Percentiles rank a stretch among this genome's conserved stretches.
These are phyloP conservation scores for Dactylellina parvicollis DNA, from an alignment of 2,329 filamentous ascomycete genomes.

Conservation along the genomic window DNA sequence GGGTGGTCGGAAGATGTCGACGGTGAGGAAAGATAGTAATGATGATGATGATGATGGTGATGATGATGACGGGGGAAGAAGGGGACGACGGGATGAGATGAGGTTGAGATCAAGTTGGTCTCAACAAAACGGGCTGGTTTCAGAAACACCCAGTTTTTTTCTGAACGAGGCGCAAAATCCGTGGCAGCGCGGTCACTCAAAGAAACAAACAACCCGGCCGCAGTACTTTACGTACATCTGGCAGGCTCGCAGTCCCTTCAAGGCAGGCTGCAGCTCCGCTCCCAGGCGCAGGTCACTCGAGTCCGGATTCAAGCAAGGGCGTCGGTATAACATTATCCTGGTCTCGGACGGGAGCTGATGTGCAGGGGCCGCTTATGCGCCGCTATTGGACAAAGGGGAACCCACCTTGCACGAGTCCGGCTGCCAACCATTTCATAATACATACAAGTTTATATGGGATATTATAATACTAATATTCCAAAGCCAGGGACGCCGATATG, in stretches of 20 bases:
- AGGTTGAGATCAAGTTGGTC: conserved; percentile 15
- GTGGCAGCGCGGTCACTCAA: background rate
- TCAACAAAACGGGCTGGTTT: conserved; percentile 2
- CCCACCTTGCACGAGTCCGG: too few species aligned
- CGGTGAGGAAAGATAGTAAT: background rate
- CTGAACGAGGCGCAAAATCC: background rate
- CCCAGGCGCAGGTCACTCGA: too few species aligned
- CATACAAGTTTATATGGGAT: too few species aligned
- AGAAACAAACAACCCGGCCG: background rate
- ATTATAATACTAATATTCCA: too few species aligned
- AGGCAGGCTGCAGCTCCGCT: too few species aligned
- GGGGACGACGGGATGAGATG: conserved; percentile 9
- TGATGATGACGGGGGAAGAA: background rate
- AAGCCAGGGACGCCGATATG: too few species aligned
- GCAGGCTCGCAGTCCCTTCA: too few species aligned
- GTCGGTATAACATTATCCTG: conserved; percentile 18
- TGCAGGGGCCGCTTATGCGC: conserved; percentile 47
- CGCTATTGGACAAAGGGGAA: too few species aligned
- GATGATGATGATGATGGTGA: conserved; percentile 2
- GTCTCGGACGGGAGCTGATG: conserved; percentile 25
- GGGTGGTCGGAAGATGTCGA: background rate
- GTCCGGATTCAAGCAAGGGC: conserved; percentile 12
- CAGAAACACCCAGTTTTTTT: background rate
- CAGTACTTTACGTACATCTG: too few species aligned
- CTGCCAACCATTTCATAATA: too few species aligned